phyloP scores from a whole-genome alignment of 2,329 filamentous ascomycete species.

The Pseudogymnoascus sp. region DNA sequence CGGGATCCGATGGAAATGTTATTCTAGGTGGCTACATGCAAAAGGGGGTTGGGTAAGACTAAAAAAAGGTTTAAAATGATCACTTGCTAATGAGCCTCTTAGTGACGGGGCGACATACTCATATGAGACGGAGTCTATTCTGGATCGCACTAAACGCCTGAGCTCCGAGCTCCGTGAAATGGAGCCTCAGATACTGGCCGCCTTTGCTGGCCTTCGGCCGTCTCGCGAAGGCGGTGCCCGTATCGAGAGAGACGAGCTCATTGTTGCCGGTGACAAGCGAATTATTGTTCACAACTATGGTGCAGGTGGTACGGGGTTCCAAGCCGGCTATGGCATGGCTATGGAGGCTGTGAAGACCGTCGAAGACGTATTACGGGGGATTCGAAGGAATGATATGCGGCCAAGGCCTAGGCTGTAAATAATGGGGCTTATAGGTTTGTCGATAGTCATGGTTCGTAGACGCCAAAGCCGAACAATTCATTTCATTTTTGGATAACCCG shows the following conservation, averaged over 20 bases:
- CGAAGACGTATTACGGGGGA: slow-evolving; percentile 24
- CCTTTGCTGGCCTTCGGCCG: slow-evolving; percentile 29
- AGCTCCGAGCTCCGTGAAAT: slow-evolving; percentile 26
- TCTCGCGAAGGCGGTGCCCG: slow-evolving; percentile 32
- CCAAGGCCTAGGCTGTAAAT: neutral
- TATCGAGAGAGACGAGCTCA: slow-evolving; percentile 27
- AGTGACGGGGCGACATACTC: slow-evolving; percentile 32
- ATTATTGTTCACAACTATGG: slow-evolving; percentile 37
- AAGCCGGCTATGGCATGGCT: slow-evolving; percentile 36
- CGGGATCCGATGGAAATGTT: slow-evolving; percentile 31
- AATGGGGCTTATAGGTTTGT: neutral
- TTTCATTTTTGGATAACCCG: neutral
- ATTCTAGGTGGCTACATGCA: slow-evolving; percentile 36
- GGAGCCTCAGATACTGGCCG: slow-evolving; percentile 29
- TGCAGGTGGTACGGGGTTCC: slow-evolving; percentile 38
- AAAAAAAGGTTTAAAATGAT: neutral
- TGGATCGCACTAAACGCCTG: slow-evolving; percentile 30
- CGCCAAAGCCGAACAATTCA: neutral
- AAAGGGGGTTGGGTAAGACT: slow-evolving; percentile 28
- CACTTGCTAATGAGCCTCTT: neutral
- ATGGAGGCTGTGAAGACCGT: slow-evolving; percentile 29
- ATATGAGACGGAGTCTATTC: slow-evolving; percentile 32
- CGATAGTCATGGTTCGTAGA: neutral
- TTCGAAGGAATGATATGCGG: slow-evolving; percentile 5
- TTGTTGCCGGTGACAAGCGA: slow-evolving; percentile 19